Base-by-base conservation (phyloP, 2,329 filamentous ascomycete genomes). In the Epichloe sp. region DNA sequence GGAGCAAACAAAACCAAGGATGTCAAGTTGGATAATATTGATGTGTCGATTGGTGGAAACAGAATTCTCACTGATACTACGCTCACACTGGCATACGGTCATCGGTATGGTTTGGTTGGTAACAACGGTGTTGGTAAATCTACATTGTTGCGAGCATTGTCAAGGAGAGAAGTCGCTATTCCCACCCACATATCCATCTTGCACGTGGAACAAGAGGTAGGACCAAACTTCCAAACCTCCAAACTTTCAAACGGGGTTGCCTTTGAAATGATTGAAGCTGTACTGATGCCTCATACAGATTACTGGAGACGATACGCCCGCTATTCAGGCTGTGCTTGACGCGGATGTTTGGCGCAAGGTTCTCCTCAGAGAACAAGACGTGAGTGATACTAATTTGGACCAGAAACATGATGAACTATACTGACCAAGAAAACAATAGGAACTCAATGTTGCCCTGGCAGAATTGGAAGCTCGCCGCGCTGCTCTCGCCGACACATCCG, bases 51-150 rank as follows among this genome's bases (percentile, higher is more conserved):
- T 63, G 83, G 87, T 55, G 91, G 91, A 52, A 77, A 81, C 62
- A 83, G 93, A 54, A 98, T 98, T 57, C 73, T 97, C 59, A 87
- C 85, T 44, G 91, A 98, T 66, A 95, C 91, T 46, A 88, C 82
- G 49, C 73, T 98, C 53, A 96, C 89, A 1, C 76, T 98, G 56
- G 85, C 93, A 0, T 96, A 95, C 67, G 89, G 91, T 49, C 84
- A 90, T 64, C 83, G 93, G 58, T 98, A 98, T 69, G 93, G 93
- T 81, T 75, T 98, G 57, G 93, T 98, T 59, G 93, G 93, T 77
- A 87, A 97, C 77, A 98, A 98, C 79, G 93, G 93, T 88, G 91
- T 98, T 57, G 93, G 87, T 77, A 91, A 93, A 78, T 88, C 88
- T 65, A 98, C 93, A n/a, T 74, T 98, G 57, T 78, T 98, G 55